Base-by-base conservation (phyloP, 495 filamentous ascomycete species). In the Aspergillus hancockii region DNA sequence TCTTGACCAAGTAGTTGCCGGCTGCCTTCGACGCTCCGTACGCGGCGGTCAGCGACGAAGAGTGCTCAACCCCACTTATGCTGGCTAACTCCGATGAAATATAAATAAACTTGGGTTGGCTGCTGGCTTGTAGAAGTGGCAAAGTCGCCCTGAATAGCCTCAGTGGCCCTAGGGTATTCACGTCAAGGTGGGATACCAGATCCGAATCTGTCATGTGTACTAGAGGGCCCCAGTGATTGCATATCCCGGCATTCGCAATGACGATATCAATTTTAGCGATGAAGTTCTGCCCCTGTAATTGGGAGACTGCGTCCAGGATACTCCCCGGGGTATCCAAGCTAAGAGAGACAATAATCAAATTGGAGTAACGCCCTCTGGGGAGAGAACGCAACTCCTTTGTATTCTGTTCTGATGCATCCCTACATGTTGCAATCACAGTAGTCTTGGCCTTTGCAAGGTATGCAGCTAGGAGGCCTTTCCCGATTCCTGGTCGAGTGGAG, bases 191-290 rank as follows among this genome's bases (percentile, higher is more conserved):
- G 12, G 67, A 49, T 23, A 61, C 63, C 41, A 78, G n/a, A 18
- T 71, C 67, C n/a, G 59, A 51, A 21, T 72, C 64, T 7, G 53
- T 61, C 32, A 70, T 68, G 18, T 71, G 54, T 19, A 52, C 25
- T 23, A 67, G 28, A 19, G 61, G 57, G 19, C 56, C 64, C 54
- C 52, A 70, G 54, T 66, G 60, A 22, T 72, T 55, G 58, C 67
- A 67, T 13, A 75, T 63, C 3, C 77, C 80, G 0, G 81, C 79
- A 58, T 82, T 84, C 51, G 80, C 75, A 38, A 84, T 69, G 22
- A 82, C 75, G 8, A 78, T 61, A 62, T 84, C 79, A 40, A 84
- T 59, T 21, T 67, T 55, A 1, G n/a, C 31, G 40, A 67, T 54
- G 6, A 22, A 22, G 45, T 67, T 61, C 40, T 62, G 46, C 16